Percentiles rank a stretch among this genome's conserved stretches.
Conservation (phyloP, 2,329 filamentous ascomycete genomes). For the Diaporthe aspalathi region DNA sequence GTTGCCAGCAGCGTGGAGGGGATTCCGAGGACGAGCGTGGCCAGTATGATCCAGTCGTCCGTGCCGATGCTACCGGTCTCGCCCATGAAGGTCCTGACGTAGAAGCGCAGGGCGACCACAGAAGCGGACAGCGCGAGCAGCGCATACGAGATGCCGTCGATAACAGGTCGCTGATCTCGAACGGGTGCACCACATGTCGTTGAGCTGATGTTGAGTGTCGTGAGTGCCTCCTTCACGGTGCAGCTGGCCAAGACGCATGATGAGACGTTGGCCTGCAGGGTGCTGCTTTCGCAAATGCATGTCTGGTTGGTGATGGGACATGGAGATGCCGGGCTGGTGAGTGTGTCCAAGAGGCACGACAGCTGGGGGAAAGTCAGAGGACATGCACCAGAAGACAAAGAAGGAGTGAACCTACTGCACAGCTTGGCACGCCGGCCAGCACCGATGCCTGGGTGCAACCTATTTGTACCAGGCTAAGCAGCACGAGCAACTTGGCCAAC, state of each 20-base stretch:
- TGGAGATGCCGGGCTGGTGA: constrained; percentile 9
- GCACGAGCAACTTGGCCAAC: constrained; percentile 17
- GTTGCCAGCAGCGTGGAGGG: constrained; percentile 39
- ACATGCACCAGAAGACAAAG: not conserved
- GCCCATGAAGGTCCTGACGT: constrained; percentile 36
- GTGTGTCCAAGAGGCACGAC: constrained; percentile 6
- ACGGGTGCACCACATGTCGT: constrained; percentile 11
- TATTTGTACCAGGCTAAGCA: constrained; percentile 18
- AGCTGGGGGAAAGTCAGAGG: not conserved
- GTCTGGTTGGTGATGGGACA: constrained; percentile 35
- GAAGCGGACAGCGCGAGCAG: constrained; percentile 28
- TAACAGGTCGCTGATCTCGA: not conserved
- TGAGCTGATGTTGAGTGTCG: not conserved
- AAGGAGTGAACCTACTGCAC: not conserved
- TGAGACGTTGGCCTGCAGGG: not conserved
- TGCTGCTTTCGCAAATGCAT: constrained; percentile 27
- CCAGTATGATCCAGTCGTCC: constrained; percentile 41
- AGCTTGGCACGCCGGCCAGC: constrained; percentile 12
- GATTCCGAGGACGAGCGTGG: constrained; percentile 36
- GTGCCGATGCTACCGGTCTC: constrained; percentile 30
- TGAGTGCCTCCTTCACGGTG: constrained; percentile 33
- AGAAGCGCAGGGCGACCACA: constrained; percentile 31
- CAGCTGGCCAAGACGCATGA: constrained; percentile 24
- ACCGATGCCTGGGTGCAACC: constrained; percentile 16
- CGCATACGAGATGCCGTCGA: constrained; percentile 1